Percentiles rank a stretch among this genome's conserved stretches.
Conservation (phyloP, 352 stramenopile species). For the Lagenidium giganteum region DNA sequence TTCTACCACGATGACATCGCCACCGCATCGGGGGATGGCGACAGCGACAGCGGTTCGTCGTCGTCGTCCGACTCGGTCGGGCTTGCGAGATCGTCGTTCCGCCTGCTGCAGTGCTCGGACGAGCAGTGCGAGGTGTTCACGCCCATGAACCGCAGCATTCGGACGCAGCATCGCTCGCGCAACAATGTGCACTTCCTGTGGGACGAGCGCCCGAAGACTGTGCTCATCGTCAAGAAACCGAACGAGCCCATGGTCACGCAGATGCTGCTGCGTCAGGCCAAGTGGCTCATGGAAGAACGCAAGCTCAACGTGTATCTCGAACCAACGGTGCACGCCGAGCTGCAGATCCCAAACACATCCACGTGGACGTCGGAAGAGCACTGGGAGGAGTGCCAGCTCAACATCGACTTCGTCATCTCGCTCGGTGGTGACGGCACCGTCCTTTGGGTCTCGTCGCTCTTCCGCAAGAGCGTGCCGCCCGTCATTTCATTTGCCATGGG, state of each 20-base stretch:
- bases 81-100: conserved; percentile 57
- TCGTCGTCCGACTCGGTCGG: conserved; percentile 38
- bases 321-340: conserved; percentile 62
- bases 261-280: conserved; percentile 52
- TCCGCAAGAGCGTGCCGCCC: conserved; percentile 90
- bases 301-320: conserved; percentile 72
- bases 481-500: conserved; percentile 94
- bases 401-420: conserved; percentile 91
- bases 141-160: conserved; percentile 81
- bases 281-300: conserved; percentile 76
- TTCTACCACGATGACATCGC: conserved; percentile 69
- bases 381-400: conserved; percentile 64
- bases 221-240: conserved; percentile 88
- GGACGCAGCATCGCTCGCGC: conserved; percentile 74
- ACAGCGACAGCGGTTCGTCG: conserved; percentile 35
- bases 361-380: conserved; percentile 60
- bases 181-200: conserved; percentile 90
- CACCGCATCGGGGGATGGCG: conserved; percentile 19
- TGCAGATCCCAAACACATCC: conserved; percentile 41
- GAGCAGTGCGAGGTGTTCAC: conserved; percentile 87
- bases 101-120: conserved; percentile 81
- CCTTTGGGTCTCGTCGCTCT: conserved; percentile 85
- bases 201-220: conserved; percentile 74
- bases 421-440: conserved; percentile 94
- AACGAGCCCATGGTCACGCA: conserved; percentile 75